Evolutionary conservation across 2,329 filamentous ascomycete species (phyloP).

Genomic region (Esteya vermicola): DNA sequence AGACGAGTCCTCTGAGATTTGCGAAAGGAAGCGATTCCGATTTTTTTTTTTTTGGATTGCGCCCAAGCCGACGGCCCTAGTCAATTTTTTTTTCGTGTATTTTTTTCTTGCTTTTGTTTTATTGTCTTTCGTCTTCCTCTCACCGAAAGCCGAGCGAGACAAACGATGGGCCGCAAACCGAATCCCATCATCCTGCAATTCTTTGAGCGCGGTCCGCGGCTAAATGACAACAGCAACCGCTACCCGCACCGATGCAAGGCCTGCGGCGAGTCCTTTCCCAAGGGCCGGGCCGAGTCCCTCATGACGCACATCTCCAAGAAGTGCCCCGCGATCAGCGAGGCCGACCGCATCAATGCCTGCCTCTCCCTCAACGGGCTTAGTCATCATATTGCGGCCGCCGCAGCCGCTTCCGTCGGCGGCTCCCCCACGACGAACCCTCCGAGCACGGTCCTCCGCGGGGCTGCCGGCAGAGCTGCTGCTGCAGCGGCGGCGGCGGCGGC

Average conservation of each 20-base stretch:
- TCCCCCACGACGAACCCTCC: too few species aligned
- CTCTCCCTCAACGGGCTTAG: constrained; percentile 58
- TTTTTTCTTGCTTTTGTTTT: too few species aligned
- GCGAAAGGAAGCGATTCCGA: too few species aligned
- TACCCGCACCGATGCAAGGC: constrained; percentile 85
- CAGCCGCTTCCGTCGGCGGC: constrained; percentile 11
- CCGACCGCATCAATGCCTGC: constrained; percentile 62
- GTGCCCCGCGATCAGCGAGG: constrained; percentile 64
- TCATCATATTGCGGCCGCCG: constrained; percentile 12
- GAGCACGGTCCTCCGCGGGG: not conserved
- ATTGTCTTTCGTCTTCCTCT: too few species aligned
- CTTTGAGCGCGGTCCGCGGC: constrained; percentile 75
- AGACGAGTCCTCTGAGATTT: not conserved
- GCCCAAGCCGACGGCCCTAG: too few species aligned
- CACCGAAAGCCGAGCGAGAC: too few species aligned
- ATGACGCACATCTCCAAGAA: constrained; percentile 73
- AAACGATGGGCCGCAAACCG: constrained; percentile 69
- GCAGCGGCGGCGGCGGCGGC: not conserved
- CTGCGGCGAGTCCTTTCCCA: constrained; percentile 80
- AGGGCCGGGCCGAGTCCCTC: constrained; percentile 74
- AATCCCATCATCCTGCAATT: constrained; percentile 77
- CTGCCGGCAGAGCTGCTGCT: constrained; percentile 7
- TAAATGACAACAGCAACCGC: constrained; percentile 79
- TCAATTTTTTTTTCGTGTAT: too few species aligned
- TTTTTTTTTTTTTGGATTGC: too few species aligned